These are phyloP conservation scores for Solanum pimpinellifolium DNA, from an alignment of 257 asterid genomes.

Conservation along the genomic window DNA sequence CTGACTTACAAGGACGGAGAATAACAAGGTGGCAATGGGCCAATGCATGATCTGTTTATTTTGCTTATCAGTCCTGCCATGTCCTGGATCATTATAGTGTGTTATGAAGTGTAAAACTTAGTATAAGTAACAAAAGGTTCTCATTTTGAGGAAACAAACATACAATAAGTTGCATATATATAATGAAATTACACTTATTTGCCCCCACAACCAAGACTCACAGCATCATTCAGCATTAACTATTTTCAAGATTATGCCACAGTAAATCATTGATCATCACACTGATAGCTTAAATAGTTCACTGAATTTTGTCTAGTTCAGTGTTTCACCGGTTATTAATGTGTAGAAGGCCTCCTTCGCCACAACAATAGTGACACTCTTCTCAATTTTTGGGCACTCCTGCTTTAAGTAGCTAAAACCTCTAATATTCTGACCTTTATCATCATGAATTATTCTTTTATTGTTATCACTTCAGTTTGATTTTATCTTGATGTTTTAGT, in stretches of 20 bases:
- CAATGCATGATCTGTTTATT: conserved; percentile 89
- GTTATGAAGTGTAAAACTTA: not conserved
- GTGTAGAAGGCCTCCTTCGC: not conserved
- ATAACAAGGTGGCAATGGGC: conserved; percentile 95
- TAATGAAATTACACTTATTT: not conserved
- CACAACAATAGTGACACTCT: not conserved
- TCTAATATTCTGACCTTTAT: not conserved
- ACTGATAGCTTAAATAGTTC: not conserved
- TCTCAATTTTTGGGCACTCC: not conserved
- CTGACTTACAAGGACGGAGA: conserved; percentile 81
- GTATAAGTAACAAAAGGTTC: not conserved
- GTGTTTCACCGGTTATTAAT: not conserved
- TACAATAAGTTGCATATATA: not conserved
- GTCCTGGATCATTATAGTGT: conserved; percentile 47
- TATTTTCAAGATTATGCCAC: not conserved
- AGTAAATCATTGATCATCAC: not conserved
- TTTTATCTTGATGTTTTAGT: not conserved
- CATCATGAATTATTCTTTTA: not conserved
- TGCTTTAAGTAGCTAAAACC: not conserved
- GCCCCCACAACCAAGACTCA: not conserved
- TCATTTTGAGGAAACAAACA: not conserved
- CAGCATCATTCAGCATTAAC: not conserved
- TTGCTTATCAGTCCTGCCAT: conserved; percentile 99
- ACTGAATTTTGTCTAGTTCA: not conserved
- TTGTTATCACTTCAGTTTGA: not conserved